Conservation (phyloP, 768 basidiomycete genomes). For the Crucibulum laeve region DNA sequence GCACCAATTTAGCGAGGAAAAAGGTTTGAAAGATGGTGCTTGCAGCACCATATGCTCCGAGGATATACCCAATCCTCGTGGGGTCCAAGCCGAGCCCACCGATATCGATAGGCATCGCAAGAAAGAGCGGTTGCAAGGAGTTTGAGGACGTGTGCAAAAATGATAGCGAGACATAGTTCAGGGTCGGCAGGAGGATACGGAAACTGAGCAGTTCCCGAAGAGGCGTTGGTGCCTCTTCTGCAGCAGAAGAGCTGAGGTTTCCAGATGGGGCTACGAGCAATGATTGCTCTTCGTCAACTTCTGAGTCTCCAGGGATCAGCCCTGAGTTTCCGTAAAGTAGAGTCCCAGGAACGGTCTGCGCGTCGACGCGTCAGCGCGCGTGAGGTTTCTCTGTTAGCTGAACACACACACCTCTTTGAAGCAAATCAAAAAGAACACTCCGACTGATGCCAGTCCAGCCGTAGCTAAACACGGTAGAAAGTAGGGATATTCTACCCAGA, state of each 20-base stretch:
- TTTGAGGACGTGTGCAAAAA: constrained; percentile 28
- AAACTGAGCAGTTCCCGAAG: constrained; percentile 38
- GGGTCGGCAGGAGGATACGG: constrained; percentile 46
- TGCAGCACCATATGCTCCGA: constrained; percentile 45
- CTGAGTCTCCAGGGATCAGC: too few relatives aligned
- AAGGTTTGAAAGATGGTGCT: constrained; percentile 52
- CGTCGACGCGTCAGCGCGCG: background rate
- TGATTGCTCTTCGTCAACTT: background rate
- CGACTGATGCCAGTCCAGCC: constrained; percentile 10
- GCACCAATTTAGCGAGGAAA: constrained; percentile 47
- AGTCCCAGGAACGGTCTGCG: background rate
- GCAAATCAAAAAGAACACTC: constrained; percentile 7
- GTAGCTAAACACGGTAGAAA: constrained; percentile 18
- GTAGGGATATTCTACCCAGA: constrained; percentile 20
- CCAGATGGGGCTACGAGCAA: constrained; percentile 7
- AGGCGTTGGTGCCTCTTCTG: constrained; percentile 31
- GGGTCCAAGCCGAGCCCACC: constrained; percentile 59
- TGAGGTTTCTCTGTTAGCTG: background rate
- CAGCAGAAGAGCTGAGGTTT: constrained; percentile 1
- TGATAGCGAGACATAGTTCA: constrained; percentile 53
- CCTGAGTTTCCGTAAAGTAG: background rate
- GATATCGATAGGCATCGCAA: constrained; percentile 47
- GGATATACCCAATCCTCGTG: constrained; percentile 47
- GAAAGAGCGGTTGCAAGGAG: constrained; percentile 46
- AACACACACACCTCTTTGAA: constrained; percentile 15